A percentile compares a stretch with the other conserved stretches of the same genome.
These are phyloP conservation scores for Sedum album DNA, from an alignment of 164 flowering plant genomes.

Conservation along the genomic window DNA sequence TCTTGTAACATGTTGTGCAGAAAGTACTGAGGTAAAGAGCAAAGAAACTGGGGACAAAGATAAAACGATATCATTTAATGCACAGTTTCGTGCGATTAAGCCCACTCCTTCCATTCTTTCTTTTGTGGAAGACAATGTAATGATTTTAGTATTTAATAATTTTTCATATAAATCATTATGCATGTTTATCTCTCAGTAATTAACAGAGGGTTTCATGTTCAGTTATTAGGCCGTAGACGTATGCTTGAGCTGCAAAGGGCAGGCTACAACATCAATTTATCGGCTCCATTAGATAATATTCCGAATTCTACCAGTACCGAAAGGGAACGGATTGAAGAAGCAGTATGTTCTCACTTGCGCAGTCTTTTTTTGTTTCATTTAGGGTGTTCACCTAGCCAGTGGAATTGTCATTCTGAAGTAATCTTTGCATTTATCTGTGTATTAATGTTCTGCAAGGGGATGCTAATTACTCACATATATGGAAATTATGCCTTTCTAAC, in stretches of 20 bases:
- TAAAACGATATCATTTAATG: conserved; percentile 61
- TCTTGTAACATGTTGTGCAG: conserved; percentile 24
- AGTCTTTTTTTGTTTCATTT: not conserved
- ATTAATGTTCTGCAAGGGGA: not conserved
- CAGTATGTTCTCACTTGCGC: conserved; percentile 34
- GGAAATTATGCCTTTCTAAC: not conserved
- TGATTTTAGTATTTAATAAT: not conserved
- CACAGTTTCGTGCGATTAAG: conserved; percentile 87
- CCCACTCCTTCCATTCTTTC: conserved; percentile 78
- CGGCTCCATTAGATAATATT: conserved; percentile 80
- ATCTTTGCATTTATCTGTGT: not conserved
- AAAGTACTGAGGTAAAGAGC: conserved; percentile 24
- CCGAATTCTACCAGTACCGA: conserved; percentile 65
- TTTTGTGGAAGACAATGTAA: conserved; percentile 90
- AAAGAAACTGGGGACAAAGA: conserved; percentile 28
- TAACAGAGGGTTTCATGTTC: conserved; percentile 12
- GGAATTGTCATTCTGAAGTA: too few species aligned
- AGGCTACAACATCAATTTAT: conserved; percentile 72
- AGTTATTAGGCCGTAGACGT: conserved; percentile 91
- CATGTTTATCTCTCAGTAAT: not conserved
- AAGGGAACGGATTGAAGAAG: conserved; percentile 81
- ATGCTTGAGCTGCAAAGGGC: conserved; percentile 63
- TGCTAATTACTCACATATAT: not conserved
- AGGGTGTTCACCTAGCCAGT: not conserved
- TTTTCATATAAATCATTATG: not conserved